A percentile compares a stretch with the other conserved stretches of the same genome.
Evolutionary conservation across 352 stramenopile species (phyloP).

Genomic region (Phytophthora sansomeana): DNA sequence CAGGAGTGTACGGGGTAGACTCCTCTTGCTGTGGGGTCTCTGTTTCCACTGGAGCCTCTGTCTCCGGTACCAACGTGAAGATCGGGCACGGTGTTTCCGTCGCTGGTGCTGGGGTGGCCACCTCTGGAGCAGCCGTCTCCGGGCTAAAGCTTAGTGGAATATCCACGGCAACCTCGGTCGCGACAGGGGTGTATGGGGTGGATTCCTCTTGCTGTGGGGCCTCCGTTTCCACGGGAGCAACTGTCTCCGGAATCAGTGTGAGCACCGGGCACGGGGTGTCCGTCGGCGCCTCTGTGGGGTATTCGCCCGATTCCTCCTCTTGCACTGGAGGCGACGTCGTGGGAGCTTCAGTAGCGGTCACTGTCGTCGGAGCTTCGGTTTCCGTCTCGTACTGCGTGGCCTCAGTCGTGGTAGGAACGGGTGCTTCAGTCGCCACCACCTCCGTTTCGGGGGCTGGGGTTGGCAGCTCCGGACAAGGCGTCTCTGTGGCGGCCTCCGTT

Average conservation of each 20-base stretch:
- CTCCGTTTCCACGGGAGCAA: no score
- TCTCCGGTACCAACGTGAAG: constrained; percentile 24
- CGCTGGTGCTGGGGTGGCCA: constrained; percentile 3
- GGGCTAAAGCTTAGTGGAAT: not conserved
- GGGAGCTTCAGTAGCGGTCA: not conserved
- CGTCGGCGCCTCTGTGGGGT: constrained; percentile 1
- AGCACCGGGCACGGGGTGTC: constrained; percentile 23
- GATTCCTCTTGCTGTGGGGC: not conserved
- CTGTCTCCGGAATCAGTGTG: constrained; percentile 21
- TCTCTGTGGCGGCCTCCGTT: constrained; percentile 13
- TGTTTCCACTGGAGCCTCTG: not conserved
- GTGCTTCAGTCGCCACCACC: not conserved
- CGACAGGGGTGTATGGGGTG: constrained; percentile 6
- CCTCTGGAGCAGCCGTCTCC: not conserved
- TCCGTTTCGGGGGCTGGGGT: constrained; percentile 11
- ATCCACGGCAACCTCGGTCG: constrained; percentile 10
- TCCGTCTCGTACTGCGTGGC: no score
- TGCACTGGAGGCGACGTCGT: constrained; percentile 1
- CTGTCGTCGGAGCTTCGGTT: not conserved
- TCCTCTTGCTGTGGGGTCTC: no score
- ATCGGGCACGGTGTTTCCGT: constrained; percentile 18
- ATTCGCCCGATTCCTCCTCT: constrained; percentile 1
- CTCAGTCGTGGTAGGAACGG: not conserved
- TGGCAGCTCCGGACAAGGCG: constrained; percentile 24
- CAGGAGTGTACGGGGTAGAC: constrained; percentile 6